Evolutionary conservation across 768 basidiomycete species (phyloP).

Genomic region (Suillus ampliporus): DNA sequence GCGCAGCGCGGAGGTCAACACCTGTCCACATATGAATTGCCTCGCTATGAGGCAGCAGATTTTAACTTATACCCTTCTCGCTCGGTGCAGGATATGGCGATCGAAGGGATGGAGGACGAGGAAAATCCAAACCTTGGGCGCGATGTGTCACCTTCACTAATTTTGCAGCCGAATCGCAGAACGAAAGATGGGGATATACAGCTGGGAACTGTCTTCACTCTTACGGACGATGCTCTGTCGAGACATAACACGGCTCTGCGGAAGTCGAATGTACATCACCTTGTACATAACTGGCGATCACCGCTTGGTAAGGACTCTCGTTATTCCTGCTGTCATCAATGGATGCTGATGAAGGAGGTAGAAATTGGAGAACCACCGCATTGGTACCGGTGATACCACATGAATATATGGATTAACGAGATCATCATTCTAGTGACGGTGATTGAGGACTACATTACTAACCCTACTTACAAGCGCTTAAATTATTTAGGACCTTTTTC

Average conservation of each 20-base stretch:
- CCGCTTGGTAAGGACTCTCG: constrained; percentile 60
- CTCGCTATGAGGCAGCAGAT: constrained; percentile 40
- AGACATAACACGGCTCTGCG: constrained; percentile 42
- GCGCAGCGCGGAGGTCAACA: neutral
- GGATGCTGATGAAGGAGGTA: neutral
- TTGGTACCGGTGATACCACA: constrained; percentile 1
- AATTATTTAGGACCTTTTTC: neutral
- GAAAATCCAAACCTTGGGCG: neutral
- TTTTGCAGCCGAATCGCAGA: constrained; percentile 34
- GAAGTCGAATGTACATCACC: constrained; percentile 46
- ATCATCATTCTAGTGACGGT: neutral
- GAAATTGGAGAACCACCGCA: constrained; percentile 1
- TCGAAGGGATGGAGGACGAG: constrained; percentile 36
- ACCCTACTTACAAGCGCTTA: neutral
- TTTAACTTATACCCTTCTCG: constrained; percentile 5
- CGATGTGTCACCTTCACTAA: constrained; percentile 7
- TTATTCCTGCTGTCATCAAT: neutral
- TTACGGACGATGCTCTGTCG: constrained; percentile 52
- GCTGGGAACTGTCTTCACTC: constrained; percentile 21
- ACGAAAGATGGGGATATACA: constrained; percentile 27
- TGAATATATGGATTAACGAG: too few relatives aligned
- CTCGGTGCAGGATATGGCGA: constrained; percentile 34
- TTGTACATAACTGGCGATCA: constrained; percentile 70
- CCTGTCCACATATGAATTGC: constrained; percentile 31
- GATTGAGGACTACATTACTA: too few relatives aligned